A percentile compares a stretch with the other conserved stretches of the same genome.
Evolutionary conservation across 768 basidiomycete genomes (phyloP).

Genomic region (Coprinopsis sp.): DNA sequence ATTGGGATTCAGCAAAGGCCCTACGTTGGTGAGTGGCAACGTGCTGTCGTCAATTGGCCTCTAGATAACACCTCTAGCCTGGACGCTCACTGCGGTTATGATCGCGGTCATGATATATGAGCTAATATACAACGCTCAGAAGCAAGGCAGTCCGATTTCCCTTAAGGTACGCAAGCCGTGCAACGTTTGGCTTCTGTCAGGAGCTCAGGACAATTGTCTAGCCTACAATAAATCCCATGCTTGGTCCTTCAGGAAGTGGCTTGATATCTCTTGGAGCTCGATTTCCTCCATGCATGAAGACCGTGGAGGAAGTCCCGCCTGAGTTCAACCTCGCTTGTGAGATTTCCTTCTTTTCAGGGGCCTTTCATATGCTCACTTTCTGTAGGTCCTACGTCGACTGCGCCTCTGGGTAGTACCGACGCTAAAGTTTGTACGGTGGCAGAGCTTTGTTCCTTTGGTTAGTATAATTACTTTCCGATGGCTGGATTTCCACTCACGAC

Average conservation of each 20-base stretch:
- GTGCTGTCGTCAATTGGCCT: neutral
- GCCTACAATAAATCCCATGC: slow-evolving; percentile 84
- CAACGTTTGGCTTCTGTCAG: neutral
- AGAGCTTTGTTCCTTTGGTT: slow-evolving; percentile 84
- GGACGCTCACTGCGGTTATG: slow-evolving; percentile 63
- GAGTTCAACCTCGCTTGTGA: slow-evolving; percentile 57
- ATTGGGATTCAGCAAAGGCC: slow-evolving; percentile 80
- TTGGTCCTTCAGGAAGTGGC: slow-evolving; percentile 82
- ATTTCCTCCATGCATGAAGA: slow-evolving; percentile 91
- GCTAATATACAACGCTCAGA: slow-evolving; percentile 65
- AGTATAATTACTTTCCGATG: slow-evolving; percentile 18
- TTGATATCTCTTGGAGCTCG: slow-evolving; percentile 88
- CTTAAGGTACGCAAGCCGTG: slow-evolving; percentile 53
- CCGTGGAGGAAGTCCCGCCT: slow-evolving; percentile 49
- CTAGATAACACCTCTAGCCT: slow-evolving; percentile 42
- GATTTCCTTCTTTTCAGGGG: slow-evolving; percentile 14
- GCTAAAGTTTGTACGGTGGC: slow-evolving; percentile 68
- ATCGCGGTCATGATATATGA: slow-evolving; percentile 78
- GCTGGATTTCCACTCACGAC: neutral
- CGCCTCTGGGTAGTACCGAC: slow-evolving; percentile 81
- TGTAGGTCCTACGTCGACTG: slow-evolving; percentile 44
- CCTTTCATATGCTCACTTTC: neutral
- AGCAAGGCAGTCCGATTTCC: slow-evolving; percentile 81
- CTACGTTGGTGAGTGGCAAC: slow-evolving; percentile 52
- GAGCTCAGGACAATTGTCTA: slow-evolving; percentile 20